phyloP scores from a whole-genome alignment of 1,284 basidiomycete species.

The Fistulinella cinereoalba region DNA sequence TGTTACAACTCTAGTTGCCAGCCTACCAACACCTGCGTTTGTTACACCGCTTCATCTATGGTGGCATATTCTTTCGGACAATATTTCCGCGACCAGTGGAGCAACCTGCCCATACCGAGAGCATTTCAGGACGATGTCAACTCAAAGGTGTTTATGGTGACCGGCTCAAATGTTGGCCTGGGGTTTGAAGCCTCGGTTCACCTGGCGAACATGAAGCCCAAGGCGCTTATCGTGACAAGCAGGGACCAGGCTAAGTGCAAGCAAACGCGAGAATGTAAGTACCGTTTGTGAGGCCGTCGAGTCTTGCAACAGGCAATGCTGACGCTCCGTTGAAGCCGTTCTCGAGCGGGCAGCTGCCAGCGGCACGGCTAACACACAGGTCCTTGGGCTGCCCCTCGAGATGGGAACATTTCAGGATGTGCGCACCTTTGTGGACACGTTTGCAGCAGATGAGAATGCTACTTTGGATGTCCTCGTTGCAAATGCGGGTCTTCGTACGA shows the following conservation, averaged over 20 bases:
- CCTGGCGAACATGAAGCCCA: conserved; percentile 21
- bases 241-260: conserved; percentile 20
- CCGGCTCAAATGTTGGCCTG: conserved; percentile 26
- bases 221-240: conserved; percentile 21
- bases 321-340: conserved; percentile 6
- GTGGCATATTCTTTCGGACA: too few relatives aligned
- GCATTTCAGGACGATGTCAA: too few relatives aligned
- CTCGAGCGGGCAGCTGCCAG: conserved; percentile 1
- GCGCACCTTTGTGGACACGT: conserved; percentile 16
- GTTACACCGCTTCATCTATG: too few relatives aligned
- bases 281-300: not conserved
- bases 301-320: too few relatives aligned
- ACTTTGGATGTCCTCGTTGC: conserved; percentile 19
- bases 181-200: conserved; percentile 27
- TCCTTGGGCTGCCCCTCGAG: conserved; percentile 17
- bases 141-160: conserved; percentile 22
- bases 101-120: too few relatives aligned
- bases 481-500: conserved; percentile 15
- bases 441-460: conserved; percentile 6
- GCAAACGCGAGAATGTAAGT: conserved; percentile 16
- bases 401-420: conserved; percentile 16
- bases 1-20: too few relatives aligned
- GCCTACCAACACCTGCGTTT: too few relatives aligned
- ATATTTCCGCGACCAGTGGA: too few relatives aligned
- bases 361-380: not conserved